Evolutionary conservation across 805 yeast species (phyloP).

Genomic region (Teunomyces pallodes): DNA sequence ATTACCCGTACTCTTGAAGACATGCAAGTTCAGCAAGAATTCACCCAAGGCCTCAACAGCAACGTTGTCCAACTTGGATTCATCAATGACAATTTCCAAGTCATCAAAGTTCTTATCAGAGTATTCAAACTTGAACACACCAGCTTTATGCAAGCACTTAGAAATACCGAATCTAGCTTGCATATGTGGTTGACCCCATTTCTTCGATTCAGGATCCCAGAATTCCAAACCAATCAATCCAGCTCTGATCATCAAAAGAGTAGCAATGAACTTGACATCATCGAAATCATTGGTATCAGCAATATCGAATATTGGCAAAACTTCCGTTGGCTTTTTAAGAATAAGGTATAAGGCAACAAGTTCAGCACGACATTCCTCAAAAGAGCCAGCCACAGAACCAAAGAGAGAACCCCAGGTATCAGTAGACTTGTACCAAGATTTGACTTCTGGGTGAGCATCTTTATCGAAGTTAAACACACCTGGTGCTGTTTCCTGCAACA

Average conservation of each 20-base stretch:
- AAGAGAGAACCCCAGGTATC: constrained; percentile 91
- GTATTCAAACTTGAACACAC: constrained; percentile 56
- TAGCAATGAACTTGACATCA: constrained; percentile 63
- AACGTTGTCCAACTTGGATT: constrained; percentile 57
- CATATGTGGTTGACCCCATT: constrained; percentile 96
- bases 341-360: constrained; percentile 80
- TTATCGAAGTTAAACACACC: constrained; percentile 73
- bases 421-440: constrained; percentile 71
- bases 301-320: constrained; percentile 74
- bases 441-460: constrained; percentile 62
- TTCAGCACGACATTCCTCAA: constrained; percentile 93
- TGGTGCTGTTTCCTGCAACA: constrained; percentile 54
- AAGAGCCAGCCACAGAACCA: constrained; percentile 80
- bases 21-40: constrained; percentile 68
- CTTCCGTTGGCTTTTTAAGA: constrained; percentile 56
- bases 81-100: constrained; percentile 57
- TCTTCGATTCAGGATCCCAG: constrained; percentile 78
- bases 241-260: constrained; percentile 82
- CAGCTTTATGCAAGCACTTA: constrained; percentile 68
- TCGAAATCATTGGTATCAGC: constrained; percentile 55
- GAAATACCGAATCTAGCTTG: constrained; percentile 87
- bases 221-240: constrained; percentile 80
- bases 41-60: constrained; percentile 76
- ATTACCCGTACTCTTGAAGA: constrained; percentile 78
- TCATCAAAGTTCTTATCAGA: constrained; percentile 53